These are phyloP conservation scores for Aristolochia fimbriata DNA, from an alignment of 164 flowering plant genomes.

Conservation along the genomic window DNA sequence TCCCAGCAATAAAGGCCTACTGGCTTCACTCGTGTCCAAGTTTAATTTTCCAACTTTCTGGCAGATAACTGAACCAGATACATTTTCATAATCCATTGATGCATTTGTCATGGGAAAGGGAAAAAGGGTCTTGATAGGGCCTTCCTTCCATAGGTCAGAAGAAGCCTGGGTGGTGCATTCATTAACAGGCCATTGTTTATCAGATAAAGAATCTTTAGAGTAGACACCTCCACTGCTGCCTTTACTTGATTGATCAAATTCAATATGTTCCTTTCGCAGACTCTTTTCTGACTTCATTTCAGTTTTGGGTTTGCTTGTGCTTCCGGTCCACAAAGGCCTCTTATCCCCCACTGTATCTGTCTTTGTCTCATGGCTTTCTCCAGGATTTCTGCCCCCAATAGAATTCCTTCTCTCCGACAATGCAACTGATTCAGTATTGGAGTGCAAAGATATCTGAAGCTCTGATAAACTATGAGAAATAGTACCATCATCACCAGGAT, in stretches of 20 bases:
- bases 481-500: conserved; percentile 31
- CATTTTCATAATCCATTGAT: conserved; percentile 28
- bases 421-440: conserved; percentile 19
- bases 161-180: conserved; percentile 28
- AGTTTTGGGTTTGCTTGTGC: conserved; percentile 31
- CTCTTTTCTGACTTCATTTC: conserved; percentile 29
- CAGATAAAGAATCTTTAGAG: conserved; percentile 27
- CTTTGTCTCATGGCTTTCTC: conserved; percentile 20
- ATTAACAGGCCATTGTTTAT: conserved; percentile 16
- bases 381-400: conserved; percentile 16
- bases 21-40: conserved; percentile 8
- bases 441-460: conserved; percentile 25
- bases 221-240: background rate
- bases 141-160: conserved; percentile 53
- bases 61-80: conserved; percentile 17
- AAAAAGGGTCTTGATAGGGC: conserved; percentile 61
- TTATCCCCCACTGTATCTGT: conserved; percentile 29
- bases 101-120: conserved; percentile 42
- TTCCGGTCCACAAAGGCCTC: conserved; percentile 40
- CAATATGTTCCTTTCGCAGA: conserved; percentile 27
- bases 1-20: conserved; percentile 51
- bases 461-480: conserved; percentile 18
- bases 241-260: conserved; percentile 21
- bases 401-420: conserved; percentile 18
- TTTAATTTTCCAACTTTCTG: conserved; percentile 34